Conservation (phyloP, 805 yeast species). For the Pichia heedii region DNA sequence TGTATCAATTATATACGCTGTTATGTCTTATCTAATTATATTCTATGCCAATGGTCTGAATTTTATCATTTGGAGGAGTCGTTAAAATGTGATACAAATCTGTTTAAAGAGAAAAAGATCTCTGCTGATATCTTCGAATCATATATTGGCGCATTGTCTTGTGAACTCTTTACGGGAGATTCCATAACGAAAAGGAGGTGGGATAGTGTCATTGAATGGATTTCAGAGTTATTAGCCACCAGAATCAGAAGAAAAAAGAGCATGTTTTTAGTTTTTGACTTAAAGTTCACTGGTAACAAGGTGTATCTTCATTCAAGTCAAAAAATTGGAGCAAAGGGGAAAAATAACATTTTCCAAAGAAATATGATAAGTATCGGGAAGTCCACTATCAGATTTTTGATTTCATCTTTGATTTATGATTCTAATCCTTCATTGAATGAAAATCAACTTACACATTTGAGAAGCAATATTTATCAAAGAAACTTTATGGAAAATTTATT, state of each 20-base stretch:
- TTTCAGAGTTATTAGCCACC: neutral
- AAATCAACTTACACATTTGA: neutral
- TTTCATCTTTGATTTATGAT: neutral
- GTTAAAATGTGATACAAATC: neutral
- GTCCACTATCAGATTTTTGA: neutral
- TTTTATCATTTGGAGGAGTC: neutral
- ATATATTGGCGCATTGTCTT: neutral
- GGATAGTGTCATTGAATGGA: neutral
- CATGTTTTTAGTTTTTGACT: neutral
- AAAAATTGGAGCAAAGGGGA: neutral
- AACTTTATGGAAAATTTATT: neutral
- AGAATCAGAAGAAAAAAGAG: neutral
- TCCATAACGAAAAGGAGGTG: too few relatives aligned
- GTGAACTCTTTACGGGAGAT: too few relatives aligned
- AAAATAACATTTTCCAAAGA: neutral
- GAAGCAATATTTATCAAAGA: neutral
- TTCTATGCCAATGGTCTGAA: neutral
- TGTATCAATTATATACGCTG: neutral
- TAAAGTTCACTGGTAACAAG: too few relatives aligned
- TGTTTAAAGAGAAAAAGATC: neutral
- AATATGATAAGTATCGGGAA: neutral
- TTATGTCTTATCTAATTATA: neutral
- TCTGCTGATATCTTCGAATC: constrained; percentile 4
- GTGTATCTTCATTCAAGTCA: too few relatives aligned
- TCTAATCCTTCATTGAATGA: neutral